Conservation (phyloP, 1,284 basidiomycete species). For the Schizophyllum amplum region DNA sequence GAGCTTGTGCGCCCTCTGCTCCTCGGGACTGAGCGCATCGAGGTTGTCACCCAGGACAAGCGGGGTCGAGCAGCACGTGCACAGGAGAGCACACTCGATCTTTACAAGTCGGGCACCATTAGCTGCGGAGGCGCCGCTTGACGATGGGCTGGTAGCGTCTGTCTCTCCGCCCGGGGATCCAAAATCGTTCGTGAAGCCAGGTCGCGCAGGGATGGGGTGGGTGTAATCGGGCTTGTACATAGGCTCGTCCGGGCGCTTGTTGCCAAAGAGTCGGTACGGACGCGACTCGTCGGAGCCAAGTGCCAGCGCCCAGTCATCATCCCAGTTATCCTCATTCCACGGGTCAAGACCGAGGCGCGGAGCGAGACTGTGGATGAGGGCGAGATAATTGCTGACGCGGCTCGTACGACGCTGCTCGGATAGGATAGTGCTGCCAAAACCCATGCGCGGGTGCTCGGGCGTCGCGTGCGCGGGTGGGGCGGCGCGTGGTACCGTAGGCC, state of each 20-base stretch:
- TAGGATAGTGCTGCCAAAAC: constrained; percentile 64
- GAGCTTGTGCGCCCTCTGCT: constrained; percentile 34
- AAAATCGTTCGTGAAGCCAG: constrained; percentile 64
- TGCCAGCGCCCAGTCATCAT: neutral
- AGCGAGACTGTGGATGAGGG: constrained; percentile 31
- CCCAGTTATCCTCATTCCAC: constrained; percentile 20
- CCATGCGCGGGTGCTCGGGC: constrained; percentile 42
- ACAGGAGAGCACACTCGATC: neutral
- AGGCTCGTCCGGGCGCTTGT: constrained; percentile 19
- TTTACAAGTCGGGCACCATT: neutral
- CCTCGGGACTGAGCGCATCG: constrained; percentile 19
- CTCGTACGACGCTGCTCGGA: constrained; percentile 24
- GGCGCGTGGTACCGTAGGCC: constrained; percentile 13
- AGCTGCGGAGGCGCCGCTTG: constrained; percentile 17
- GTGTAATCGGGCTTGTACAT: constrained; percentile 57
- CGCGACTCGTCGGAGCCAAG: neutral
- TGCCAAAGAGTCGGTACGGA: constrained; percentile 8
- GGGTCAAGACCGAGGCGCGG: constrained; percentile 64
- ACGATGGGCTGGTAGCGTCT: constrained; percentile 9
- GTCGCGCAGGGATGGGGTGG: constrained; percentile 41
- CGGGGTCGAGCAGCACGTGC: constrained; percentile 38
- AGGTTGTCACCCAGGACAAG: constrained; percentile 36
- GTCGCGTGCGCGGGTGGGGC: constrained; percentile 42
- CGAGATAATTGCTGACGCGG: neutral
- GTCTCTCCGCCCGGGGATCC: constrained; percentile 22